A percentile compares a stretch with the other conserved stretches of the same genome.
These are phyloP conservation scores for Tuber brumale DNA, from an alignment of 495 filamentous ascomycete genomes.

Conservation along the genomic window DNA sequence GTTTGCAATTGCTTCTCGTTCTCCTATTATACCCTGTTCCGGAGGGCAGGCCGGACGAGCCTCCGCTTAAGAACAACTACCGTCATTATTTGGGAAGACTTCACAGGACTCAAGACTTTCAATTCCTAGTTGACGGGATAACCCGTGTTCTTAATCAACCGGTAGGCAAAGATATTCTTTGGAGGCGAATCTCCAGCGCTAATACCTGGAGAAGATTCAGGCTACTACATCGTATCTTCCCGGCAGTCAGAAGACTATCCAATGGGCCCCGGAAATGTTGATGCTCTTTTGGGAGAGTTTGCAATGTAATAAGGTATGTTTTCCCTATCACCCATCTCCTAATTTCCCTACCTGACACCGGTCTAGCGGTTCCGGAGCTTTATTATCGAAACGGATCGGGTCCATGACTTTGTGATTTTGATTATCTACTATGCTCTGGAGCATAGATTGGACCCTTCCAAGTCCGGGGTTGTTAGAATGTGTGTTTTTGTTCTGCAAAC, in stretches of 20 bases:
- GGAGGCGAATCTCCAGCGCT: slow-evolving; percentile 21
- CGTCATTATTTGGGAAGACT: slow-evolving; percentile 85
- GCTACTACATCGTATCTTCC: slow-evolving; percentile 82
- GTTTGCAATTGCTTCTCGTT: slow-evolving; percentile 81
- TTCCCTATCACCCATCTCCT: not conserved
- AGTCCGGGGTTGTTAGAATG: slow-evolving; percentile 90
- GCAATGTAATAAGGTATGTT: slow-evolving; percentile 75
- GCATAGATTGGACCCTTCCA: slow-evolving; percentile 74
- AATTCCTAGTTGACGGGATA: slow-evolving; percentile 96
- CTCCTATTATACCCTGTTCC: slow-evolving; percentile 87
- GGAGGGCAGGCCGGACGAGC: slow-evolving; percentile 55
- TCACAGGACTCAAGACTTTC: slow-evolving; percentile 92
- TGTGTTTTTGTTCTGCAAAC: slow-evolving; percentile 96
- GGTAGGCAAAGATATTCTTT: slow-evolving; percentile 43
- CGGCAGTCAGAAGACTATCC: slow-evolving; percentile 69
- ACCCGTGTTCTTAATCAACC: slow-evolving; percentile 88
- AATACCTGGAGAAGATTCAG: slow-evolving; percentile 54
- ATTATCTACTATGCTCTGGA: slow-evolving; percentile 89
- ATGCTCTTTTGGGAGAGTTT: slow-evolving; percentile 97
- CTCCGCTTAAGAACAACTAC: slow-evolving; percentile 72
- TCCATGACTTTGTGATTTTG: slow-evolving; percentile 86
- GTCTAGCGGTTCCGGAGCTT: slow-evolving; percentile 75
- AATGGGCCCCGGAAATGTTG: slow-evolving; percentile 92
- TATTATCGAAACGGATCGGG: slow-evolving; percentile 90
- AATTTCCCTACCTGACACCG: slow-evolving; percentile 11